Evolutionary conservation across 768 basidiomycete genomes (phyloP).

Genomic region (Floccularia luteovirens): DNA sequence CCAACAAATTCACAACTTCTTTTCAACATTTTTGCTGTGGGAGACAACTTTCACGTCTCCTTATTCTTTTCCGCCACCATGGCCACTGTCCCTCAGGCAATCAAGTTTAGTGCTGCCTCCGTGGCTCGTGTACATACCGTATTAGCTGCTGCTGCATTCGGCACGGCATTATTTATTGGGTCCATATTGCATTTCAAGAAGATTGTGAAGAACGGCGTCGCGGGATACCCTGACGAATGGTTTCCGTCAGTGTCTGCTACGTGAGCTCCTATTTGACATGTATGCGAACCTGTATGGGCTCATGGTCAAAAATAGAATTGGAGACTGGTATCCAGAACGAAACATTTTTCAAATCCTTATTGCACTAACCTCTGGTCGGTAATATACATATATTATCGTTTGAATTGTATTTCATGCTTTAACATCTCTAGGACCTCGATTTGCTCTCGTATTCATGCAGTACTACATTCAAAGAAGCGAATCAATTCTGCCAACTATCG

Average conservation of each 20-base stretch:
- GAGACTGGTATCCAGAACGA: slow-evolving; percentile 86
- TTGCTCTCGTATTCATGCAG: slow-evolving; percentile 55
- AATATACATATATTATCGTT: neutral
- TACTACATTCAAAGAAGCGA: slow-evolving; percentile 47
- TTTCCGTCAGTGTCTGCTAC: slow-evolving; percentile 87
- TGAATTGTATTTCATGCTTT: neutral
- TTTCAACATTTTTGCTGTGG: too few relatives aligned
- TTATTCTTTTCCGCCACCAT: too few relatives aligned
- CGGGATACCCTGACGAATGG: slow-evolving; percentile 83
- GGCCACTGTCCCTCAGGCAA: slow-evolving; percentile 4
- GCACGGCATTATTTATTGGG: slow-evolving; percentile 54
- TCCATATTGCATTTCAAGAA: slow-evolving; percentile 71
- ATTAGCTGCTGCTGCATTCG: slow-evolving; percentile 61
- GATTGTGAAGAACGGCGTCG: slow-evolving; percentile 80
- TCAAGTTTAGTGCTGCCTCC: slow-evolving; percentile 37
- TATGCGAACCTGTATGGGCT: neutral
- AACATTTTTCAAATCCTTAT: slow-evolving; percentile 85
- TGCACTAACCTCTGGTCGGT: slow-evolving; percentile 68
- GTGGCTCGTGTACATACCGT: slow-evolving; percentile 60
- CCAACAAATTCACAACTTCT: too few relatives aligned
- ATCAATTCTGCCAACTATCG: slow-evolving; percentile 37
- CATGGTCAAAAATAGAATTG: slow-evolving; percentile 45
- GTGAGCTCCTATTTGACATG: slow-evolving; percentile 28
- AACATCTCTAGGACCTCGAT: slow-evolving; percentile 53
- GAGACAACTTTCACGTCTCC: too few relatives aligned